phyloP scores from a whole-genome alignment of 108 stramenopile genomes.

The Seminavis robusta region DNA sequence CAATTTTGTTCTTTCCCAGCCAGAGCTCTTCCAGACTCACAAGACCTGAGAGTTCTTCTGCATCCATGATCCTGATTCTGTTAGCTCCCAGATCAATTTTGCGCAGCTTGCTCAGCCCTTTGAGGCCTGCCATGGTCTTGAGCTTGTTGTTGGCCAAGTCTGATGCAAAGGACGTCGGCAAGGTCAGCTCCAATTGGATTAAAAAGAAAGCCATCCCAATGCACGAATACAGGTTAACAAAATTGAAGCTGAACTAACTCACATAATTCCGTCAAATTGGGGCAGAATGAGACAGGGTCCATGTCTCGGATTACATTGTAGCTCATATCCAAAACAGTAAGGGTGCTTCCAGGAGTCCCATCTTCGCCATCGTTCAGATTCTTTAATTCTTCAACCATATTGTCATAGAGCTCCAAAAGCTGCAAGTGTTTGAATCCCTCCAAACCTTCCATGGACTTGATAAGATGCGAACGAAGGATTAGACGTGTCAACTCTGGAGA shows the following conservation, averaged over 20 bases:
- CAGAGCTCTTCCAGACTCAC: constrained; percentile 82
- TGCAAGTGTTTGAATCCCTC: constrained; percentile 53
- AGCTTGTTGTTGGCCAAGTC: constrained; percentile 97
- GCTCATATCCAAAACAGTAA: constrained; percentile 81
- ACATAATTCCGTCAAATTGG: constrained; percentile 75
- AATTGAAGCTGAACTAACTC: no score
- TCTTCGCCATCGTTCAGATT: constrained; percentile 39
- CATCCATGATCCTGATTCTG: constrained; percentile 84
- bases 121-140: constrained; percentile 81
- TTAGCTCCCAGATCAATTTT: constrained; percentile 96
- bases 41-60: constrained; percentile 59
- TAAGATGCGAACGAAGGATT: constrained; percentile 73
- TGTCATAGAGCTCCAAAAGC: constrained; percentile 94
- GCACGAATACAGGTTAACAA: no score
- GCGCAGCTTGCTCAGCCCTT: constrained; percentile 57
- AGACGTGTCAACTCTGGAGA: constrained; percentile 38
- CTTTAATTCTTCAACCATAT: constrained; percentile 69
- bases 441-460: constrained; percentile 76
- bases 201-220: no score
- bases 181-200: no score
- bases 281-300: constrained; percentile 62
- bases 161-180: no score
- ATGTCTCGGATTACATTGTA: constrained; percentile 92
- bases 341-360: constrained; percentile 42
- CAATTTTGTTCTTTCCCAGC: constrained; percentile 91